Conservation (phyloP, 2,329 filamentous ascomycete species). For the Neurospora crassa region DNA sequence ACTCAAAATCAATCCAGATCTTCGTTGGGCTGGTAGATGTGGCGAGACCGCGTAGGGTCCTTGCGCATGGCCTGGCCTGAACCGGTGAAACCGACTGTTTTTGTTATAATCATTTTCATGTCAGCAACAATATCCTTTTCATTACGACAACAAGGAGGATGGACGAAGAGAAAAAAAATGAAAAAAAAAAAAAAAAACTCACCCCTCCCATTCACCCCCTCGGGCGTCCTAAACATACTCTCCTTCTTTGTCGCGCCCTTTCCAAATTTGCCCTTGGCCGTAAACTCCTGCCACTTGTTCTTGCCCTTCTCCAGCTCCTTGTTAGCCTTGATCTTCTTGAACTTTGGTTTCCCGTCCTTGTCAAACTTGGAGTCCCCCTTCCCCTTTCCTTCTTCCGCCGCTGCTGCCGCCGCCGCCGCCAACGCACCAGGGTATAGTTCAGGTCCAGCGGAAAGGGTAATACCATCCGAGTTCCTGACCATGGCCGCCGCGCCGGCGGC, state of each 20-base stretch:
- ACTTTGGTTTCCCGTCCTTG: constrained; percentile 67
- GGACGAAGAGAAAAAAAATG: background rate
- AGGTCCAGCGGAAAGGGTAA: constrained; percentile 46
- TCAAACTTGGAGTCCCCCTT: constrained; percentile 52
- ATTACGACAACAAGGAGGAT: background rate
- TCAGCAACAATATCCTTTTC: no score
- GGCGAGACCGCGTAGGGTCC: constrained; percentile 70
- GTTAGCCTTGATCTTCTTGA: constrained; percentile 85
- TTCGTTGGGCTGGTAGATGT: constrained; percentile 72
- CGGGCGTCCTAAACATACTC: constrained; percentile 93
- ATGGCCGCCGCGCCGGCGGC: constrained; percentile 15
- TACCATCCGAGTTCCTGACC: constrained; percentile 23
- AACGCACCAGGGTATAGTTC: constrained; percentile 49
- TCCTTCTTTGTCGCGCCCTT: constrained; percentile 65
- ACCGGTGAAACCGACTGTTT: constrained; percentile 83
- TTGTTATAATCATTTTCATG: no score
- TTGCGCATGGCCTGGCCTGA: constrained; percentile 95
- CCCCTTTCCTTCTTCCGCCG: constrained; percentile 33
- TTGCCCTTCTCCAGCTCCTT: constrained; percentile 87
- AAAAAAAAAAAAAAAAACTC: constrained; percentile 19
- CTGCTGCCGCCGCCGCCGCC: constrained; percentile 38
- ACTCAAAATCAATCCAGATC: constrained; percentile 49
- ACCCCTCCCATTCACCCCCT: constrained; percentile 81
- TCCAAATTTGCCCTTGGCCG: constrained; percentile 48
- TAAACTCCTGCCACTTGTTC: constrained; percentile 92